Evolutionary conservation across 2,329 filamentous ascomycete genomes (phyloP).

Genomic region (Xylariaceae sp.): DNA sequence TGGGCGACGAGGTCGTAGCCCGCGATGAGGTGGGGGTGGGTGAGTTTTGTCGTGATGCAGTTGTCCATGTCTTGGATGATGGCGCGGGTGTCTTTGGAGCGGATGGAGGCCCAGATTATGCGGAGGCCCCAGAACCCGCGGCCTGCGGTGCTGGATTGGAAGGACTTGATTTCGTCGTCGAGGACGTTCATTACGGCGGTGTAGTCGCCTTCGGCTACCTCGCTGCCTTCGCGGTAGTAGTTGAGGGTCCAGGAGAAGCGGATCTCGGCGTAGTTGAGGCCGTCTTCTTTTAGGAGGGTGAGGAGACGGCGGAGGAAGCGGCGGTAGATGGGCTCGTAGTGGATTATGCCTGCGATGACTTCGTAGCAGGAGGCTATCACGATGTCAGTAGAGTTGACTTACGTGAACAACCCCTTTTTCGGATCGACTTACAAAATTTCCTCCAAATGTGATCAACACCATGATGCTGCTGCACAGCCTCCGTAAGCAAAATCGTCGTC

Average conservation of each 20-base stretch:
- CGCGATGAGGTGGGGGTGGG: slow-evolving; percentile 72
- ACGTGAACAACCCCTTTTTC: neutral
- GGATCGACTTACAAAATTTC: slow-evolving; percentile 60
- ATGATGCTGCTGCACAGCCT: slow-evolving; percentile 74
- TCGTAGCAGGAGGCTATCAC: slow-evolving; percentile 53
- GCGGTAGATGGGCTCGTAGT: slow-evolving; percentile 87
- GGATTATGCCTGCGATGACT: slow-evolving; percentile 68
- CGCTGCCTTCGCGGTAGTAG: slow-evolving; percentile 60
- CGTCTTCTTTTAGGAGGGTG: slow-evolving; percentile 67
- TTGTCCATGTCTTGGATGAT: slow-evolving; percentile 80
- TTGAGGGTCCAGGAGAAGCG: slow-evolving; percentile 66
- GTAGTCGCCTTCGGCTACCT: slow-evolving; percentile 62
- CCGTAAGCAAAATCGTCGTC: slow-evolving; percentile 64
- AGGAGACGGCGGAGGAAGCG: slow-evolving; percentile 68
- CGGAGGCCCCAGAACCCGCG: slow-evolving; percentile 77
- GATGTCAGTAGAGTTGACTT: slow-evolving; percentile 4
- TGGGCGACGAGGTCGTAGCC: slow-evolving; percentile 89
- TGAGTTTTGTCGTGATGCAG: slow-evolving; percentile 76
- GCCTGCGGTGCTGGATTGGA: slow-evolving; percentile 66
- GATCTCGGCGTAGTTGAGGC: slow-evolving; percentile 79
- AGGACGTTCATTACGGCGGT: slow-evolving; percentile 66
- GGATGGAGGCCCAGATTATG: slow-evolving; percentile 77
- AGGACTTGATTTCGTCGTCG: slow-evolving; percentile 70
- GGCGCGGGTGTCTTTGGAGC: slow-evolving; percentile 55
- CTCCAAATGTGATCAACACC: slow-evolving; percentile 80